Base-by-base conservation (phyloP, 2,329 filamentous ascomycete species). In the Colletotrichum noveboracense region DNA sequence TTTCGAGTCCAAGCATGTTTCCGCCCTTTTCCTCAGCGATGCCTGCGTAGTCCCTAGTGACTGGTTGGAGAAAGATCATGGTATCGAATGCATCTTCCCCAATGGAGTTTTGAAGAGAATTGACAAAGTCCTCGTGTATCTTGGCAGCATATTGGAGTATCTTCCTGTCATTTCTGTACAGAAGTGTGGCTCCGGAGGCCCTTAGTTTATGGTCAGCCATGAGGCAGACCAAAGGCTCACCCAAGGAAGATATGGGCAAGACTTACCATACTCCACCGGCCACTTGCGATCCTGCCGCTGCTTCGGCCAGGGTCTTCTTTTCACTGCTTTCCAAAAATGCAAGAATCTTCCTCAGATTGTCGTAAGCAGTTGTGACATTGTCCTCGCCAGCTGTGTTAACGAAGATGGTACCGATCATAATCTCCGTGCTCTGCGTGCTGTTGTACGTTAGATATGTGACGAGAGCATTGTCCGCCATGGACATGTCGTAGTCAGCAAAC, bases 1-100 rank as follows among this genome's bases (percentile, higher is more conserved):
- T 67, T 30, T 82, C 80, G n/a, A 88, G 76, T 1, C 85, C 86
- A 8, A 88, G 77, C 6, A 85, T 80, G 67, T 88, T 88, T 7
- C 85, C 85, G 2, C 85, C 86, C 36, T 83, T 84, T 34, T 80
- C 78, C 56, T 80, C 69, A 77, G 82, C 82, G 14, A 79, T 72
- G 16, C 80, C 75, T 7, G 82, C 74, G 32, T 85, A 78, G 64
- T 82, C 80, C 43, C 80, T 78, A 3, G 85, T 73, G 38, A 87
- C 81, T 7, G 86, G 83, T 75, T 88, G 86, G 70, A 85, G 83
- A 24, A 82, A 78, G 4, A 84, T 66, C 43, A 77, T 79, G 0
- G 82, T 78, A 8, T 70, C 66, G 6, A 81, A 60, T 6, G 48
- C 55, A 6, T 30, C 66, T 13, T 48, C 66, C 4, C 67, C 67